Evolutionary conservation across 176 grass and related monocot species (phyloP), one percentile per base, ranked within the genome.

Genomic region (Alloteropsis semialata): DNA sequence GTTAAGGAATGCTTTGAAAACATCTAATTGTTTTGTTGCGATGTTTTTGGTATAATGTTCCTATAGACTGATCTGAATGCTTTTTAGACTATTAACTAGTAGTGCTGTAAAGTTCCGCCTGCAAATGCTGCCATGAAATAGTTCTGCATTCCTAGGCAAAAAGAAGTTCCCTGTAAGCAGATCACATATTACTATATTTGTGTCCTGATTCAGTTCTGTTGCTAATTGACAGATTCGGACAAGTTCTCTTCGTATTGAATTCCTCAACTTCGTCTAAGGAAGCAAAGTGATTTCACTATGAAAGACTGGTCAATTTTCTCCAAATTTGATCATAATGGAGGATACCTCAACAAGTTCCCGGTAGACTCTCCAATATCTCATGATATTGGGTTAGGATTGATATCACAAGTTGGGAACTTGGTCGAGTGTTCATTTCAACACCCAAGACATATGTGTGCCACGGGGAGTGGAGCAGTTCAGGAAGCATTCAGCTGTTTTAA

Each of bases 401-500:
- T 99, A 71, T 87, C 91, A 33, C 80, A 92, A 24, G 85, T 92
- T 5, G 77, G 89, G 43, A 83, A 84, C 50, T 81, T 96, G 39
- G 82, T 92, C 0, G 85, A 94, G 55, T 85, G 69, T 90, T 96
- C 93, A 25, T 72, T 96, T 78, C 81, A 88, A 77, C 82, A 74
- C 32, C 82, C 83, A 0, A 88, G 74, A 49, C 88, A 89, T 48
- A 30, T 92, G 68, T 90, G 81, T 78, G 72, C 82, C 27, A 78
- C 89, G 49, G 91, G 91, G 65, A 94, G 36, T 62, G 72, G 90
- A 57, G 87, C 87, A 37, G 37, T 99, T 77, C 93, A 89, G 48
- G 93, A 96, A 84, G 74, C 85, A 22, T 90, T 92, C 54, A 43
- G 55, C 74, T 77, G 65, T 65, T 80, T 99, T 66, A 90, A 91